Evolutionary conservation across 2,329 filamentous ascomycete species (phyloP).

Genomic region (Colletotrichum sp.): DNA sequence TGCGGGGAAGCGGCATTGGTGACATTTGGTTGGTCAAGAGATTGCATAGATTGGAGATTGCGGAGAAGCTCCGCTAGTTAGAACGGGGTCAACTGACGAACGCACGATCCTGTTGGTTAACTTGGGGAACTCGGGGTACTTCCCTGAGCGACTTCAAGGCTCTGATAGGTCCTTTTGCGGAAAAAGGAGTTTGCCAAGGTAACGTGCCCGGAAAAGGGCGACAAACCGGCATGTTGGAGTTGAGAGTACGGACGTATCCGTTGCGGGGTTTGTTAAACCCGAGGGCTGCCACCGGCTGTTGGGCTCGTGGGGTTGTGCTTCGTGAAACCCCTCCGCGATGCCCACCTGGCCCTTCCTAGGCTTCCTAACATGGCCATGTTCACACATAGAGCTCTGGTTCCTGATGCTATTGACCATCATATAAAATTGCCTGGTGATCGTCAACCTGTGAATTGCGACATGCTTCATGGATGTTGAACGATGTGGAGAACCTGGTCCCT

Average conservation of each 20-base stretch:
- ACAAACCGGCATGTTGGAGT: background rate
- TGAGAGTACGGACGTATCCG: background rate
- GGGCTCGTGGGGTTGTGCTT: background rate
- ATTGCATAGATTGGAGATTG: background rate
- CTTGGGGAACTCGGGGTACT: background rate
- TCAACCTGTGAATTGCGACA: background rate
- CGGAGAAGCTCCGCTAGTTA: slow-evolving; percentile 6
- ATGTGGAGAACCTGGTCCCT: background rate
- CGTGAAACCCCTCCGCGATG: background rate
- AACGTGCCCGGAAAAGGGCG: background rate
- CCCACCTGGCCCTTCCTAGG: background rate
- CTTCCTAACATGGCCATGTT: background rate
- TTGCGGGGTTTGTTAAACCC: background rate
- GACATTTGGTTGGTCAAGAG: background rate
- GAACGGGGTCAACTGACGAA: background rate
- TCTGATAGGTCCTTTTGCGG: slow-evolving; percentile 28
- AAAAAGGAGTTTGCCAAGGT: background rate
- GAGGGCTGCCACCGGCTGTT: background rate
- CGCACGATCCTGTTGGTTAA: background rate
- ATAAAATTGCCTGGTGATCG: background rate
- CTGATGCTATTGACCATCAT: background rate
- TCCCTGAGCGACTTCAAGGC: background rate
- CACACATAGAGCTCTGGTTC: background rate
- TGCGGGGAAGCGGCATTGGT: slow-evolving; percentile 14
- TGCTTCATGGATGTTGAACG: background rate